Evolutionary conservation across 441 rosid genomes (phyloP), one percentile per base, ranked within the genome.

Genomic region (Dalechampia spathulata): DNA sequence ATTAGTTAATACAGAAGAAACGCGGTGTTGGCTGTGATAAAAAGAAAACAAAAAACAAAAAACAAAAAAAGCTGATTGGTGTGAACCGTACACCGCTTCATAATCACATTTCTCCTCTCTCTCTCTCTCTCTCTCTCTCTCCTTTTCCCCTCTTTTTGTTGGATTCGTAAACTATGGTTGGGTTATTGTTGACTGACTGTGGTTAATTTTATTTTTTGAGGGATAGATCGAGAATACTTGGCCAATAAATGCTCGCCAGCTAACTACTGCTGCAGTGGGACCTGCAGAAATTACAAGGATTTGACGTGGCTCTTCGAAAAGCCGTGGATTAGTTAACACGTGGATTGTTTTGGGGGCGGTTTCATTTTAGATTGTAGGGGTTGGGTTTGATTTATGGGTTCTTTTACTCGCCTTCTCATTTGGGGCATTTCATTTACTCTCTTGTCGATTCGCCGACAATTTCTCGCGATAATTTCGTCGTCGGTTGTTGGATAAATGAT

Each of bases 371-470:
- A 11, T 16, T 34, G 1, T 10, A 11, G 40, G 11, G 40, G 2
- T 2, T 32, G 36, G 42, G 38, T 55, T 30, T 53, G 50, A 16
- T 37, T 30, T 11, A 34, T n/a, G 42, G 37, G 21, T 21, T 21
- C 8, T 36, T 4, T 10, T 52, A 8, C 15, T 41, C 52, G 51
- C 55, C 69, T 55, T 49, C 41, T 0, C 45, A 42, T 73, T 60
- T 52, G 52, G 34, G 10, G 12, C 27, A 21, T 60, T 55, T n/a
- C 26, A 20, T 60, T 52, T 13, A 28, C 26, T 38, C 19, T 6
- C 21, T 7, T 39, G 49, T 45, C 62, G 71, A 61, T 54, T 20
- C 82, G 72, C 87, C 83, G 87, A 78, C 87, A 81, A 70, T 60
- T 43, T 76, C 50, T 78, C 81, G 78, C 76, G 76, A 58, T 53